Evolutionary conservation across 192 early-diverging fungal genomes (phyloP).

Genomic region (Haplosporangium gracile): DNA sequence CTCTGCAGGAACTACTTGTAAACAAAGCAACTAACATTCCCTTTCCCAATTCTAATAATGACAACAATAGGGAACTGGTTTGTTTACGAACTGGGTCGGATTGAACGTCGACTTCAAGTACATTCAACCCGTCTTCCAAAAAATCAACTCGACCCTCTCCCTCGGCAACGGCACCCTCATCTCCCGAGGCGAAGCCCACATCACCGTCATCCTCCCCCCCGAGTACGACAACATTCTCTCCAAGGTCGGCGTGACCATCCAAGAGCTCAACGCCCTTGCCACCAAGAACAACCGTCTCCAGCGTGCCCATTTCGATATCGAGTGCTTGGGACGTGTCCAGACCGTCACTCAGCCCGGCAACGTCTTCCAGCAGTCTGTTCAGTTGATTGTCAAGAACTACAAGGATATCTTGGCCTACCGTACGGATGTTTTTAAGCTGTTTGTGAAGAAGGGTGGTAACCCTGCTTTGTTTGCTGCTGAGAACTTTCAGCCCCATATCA

Average conservation of each 20-base stretch:
- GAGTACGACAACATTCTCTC: constrained; percentile 70
- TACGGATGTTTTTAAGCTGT: constrained; percentile 67
- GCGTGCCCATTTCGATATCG: constrained; percentile 60
- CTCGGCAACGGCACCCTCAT: constrained; percentile 43
- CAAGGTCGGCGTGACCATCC: constrained; percentile 71
- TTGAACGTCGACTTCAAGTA: constrained; percentile 71
- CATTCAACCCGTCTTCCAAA: constrained; percentile 63
- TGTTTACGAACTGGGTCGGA: constrained; percentile 67
- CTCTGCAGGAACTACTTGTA: not conserved
- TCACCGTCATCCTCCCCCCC: constrained; percentile 79
- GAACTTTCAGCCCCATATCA: constrained; percentile 77
- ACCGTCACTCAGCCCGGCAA: constrained; percentile 27
- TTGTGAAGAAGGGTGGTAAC: constrained; percentile 72
- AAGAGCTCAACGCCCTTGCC: constrained; percentile 74
- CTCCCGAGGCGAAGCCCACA: constrained; percentile 73
- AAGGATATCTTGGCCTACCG: constrained; percentile 64
- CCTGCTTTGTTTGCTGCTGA: constrained; percentile 77
- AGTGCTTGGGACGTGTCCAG: constrained; percentile 73
- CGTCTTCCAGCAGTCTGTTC: constrained; percentile 42
- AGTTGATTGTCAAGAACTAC: constrained; percentile 47
- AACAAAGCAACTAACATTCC: constrained; percentile 9
- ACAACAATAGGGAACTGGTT: constrained; percentile 19
- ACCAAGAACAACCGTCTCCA: constrained; percentile 64
- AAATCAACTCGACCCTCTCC: constrained; percentile 58
- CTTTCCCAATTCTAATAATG: constrained; percentile 20